Percentiles rank a stretch among this genome's conserved stretches.
Evolutionary conservation across 306 rosid genomes (phyloP).

Genomic region (Cicer judaicum): DNA sequence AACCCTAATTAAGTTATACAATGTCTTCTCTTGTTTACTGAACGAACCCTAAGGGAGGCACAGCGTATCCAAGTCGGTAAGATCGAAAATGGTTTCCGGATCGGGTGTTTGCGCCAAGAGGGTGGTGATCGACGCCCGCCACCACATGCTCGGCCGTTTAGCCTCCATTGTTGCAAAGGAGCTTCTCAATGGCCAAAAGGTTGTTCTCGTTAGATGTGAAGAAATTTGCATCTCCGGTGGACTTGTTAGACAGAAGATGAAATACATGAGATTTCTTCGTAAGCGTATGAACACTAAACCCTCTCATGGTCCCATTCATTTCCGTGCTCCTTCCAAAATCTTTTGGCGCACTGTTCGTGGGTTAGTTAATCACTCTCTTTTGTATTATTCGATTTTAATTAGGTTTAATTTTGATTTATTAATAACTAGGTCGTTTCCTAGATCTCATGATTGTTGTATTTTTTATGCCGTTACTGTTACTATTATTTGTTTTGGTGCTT

Average conservation of each 20-base stretch:
- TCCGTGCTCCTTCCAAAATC: not conserved
- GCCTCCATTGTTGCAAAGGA: not conserved
- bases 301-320: constrained; percentile 15
- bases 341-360: constrained; percentile 26
- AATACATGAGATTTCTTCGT: not conserved
- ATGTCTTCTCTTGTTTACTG: too few relatives aligned
- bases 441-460: too few relatives aligned
- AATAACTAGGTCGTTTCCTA: too few relatives aligned
- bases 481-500: not conserved
- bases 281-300: constrained; percentile 13
- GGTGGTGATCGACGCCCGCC: not conserved
- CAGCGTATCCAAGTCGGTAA: not conserved
- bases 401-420: not conserved
- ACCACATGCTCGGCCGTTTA: constrained; percentile 11
- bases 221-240: not conserved
- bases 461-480: too few relatives aligned
- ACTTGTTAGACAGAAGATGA: not conserved
- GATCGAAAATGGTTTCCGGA: not conserved
- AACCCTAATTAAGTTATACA: too few relatives aligned
- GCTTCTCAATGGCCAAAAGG: not conserved
- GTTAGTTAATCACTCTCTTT: not conserved
- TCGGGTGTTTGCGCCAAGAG: not conserved
- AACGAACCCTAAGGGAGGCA: too few relatives aligned
- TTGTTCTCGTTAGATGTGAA: not conserved
- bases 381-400: too few relatives aligned